phyloP scores from a whole-genome alignment of 1,284 basidiomycete genomes.

The Ceratobasidium papillatum region DNA sequence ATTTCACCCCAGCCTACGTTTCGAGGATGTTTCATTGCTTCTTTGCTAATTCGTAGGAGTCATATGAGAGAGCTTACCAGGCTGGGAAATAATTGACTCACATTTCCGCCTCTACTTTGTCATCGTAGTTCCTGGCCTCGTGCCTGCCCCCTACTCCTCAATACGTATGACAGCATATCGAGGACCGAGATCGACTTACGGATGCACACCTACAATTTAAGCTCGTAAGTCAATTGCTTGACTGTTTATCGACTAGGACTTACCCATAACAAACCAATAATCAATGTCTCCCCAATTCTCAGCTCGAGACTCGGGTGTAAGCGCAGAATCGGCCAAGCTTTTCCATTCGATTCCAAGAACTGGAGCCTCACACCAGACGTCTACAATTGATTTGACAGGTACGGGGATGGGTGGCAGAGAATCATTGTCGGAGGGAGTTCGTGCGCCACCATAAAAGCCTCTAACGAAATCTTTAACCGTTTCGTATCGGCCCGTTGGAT shows the following conservation, averaged over 20 bases:
- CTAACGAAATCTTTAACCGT: slow-evolving; percentile 71
- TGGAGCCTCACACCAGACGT: slow-evolving; percentile 85
- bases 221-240: background rate
- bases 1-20: slow-evolving; percentile 88
- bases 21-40: slow-evolving; percentile 78
- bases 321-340: slow-evolving; percentile 75
- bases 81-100: slow-evolving; percentile 51
- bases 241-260: slow-evolving; percentile 47
- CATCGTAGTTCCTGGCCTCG: slow-evolving; percentile 72
- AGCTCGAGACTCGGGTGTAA: slow-evolving; percentile 59
- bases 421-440: slow-evolving; percentile 11
- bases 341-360: slow-evolving; percentile 64
- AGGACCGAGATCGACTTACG: slow-evolving; percentile 31
- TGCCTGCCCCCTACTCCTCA: slow-evolving; percentile 60
- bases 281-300: slow-evolving; percentile 68
- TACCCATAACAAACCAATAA: slow-evolving; percentile 81
- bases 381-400: slow-evolving; percentile 63
- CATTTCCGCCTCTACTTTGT: slow-evolving; percentile 74
- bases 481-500: slow-evolving; percentile 60
- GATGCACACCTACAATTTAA: slow-evolving; percentile 46
- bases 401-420: slow-evolving; percentile 8
- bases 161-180: background rate
- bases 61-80: background rate
- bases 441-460: slow-evolving; percentile 58
- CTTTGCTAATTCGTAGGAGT: slow-evolving; percentile 58